Percentiles rank a stretch among this genome's conserved stretches.
Conservation (phyloP, 352 stramenopile genomes). For the Pythium periplocum region DNA sequence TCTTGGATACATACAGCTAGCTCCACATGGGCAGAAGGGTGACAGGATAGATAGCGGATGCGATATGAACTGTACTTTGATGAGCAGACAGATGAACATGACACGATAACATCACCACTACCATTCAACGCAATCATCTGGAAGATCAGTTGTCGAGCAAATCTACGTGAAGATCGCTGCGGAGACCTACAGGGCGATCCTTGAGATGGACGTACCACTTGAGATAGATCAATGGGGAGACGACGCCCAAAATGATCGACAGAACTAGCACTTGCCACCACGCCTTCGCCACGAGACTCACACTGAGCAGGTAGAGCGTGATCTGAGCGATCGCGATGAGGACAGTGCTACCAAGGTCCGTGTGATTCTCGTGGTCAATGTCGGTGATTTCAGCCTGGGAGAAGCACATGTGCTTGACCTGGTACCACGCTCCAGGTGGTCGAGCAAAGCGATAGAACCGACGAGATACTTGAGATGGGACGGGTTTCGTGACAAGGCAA, state of each 20-base stretch:
- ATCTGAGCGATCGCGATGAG: constrained; percentile 61
- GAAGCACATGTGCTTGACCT: constrained; percentile 65
- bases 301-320: constrained; percentile 57
- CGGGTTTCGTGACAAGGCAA: constrained; percentile 34
- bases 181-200: constrained; percentile 43
- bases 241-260: constrained; percentile 26
- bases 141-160: constrained; percentile 25
- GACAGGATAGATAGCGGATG: no score
- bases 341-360: constrained; percentile 53
- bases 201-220: constrained; percentile 74
- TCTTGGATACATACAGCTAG: no score
- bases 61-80: no score
- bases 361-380: constrained; percentile 59
- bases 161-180: constrained; percentile 41
- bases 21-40: no score
- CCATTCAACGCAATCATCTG: neutral
- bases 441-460: constrained; percentile 68
- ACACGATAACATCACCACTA: no score
- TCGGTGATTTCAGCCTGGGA: constrained; percentile 33
- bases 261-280: constrained; percentile 55
- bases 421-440: constrained; percentile 47
- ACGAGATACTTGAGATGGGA: constrained; percentile 43
- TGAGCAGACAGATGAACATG: no score
- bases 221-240: constrained; percentile 58
- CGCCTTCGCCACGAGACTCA: constrained; percentile 57